Evolutionary conservation across 1,139 yeast species (phyloP).

Genomic region (Tardiomyces blankii): DNA sequence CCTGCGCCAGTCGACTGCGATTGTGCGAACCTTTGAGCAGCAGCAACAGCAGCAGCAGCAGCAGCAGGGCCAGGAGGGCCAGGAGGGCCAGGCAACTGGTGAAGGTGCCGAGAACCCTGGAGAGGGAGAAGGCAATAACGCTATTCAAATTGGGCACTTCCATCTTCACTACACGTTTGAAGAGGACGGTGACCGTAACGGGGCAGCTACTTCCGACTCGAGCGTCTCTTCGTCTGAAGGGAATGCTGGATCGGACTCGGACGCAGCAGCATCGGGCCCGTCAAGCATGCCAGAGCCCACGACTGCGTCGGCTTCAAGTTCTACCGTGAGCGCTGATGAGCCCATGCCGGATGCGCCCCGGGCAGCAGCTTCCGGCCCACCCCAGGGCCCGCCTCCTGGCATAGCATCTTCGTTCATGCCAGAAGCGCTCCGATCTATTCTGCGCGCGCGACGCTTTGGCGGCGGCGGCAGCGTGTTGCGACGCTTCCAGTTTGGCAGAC

Average conservation of each 20-base stretch:
- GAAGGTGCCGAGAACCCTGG: background rate
- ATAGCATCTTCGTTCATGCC: background rate
- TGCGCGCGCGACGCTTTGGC: background rate
- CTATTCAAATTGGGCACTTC: background rate
- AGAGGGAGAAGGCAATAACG: background rate
- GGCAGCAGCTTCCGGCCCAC: too few relatives aligned
- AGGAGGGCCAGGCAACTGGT: background rate
- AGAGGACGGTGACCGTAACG: background rate
- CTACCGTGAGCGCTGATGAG: background rate
- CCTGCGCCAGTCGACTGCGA: background rate
- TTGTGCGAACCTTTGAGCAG: background rate
- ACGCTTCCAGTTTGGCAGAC: background rate
- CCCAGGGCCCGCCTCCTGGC: too few relatives aligned
- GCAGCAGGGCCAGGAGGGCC: background rate
- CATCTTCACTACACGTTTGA: background rate
- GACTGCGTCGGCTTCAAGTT: background rate
- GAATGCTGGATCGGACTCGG: too few relatives aligned
- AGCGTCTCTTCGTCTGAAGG: background rate
- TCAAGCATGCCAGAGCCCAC: too few relatives aligned
- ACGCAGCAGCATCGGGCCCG: too few relatives aligned
- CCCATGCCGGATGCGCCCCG: background rate
- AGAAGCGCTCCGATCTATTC: background rate
- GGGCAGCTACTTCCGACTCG: too few relatives aligned
- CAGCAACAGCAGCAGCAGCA: conserved; percentile 1
- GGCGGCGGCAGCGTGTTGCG: background rate